phyloP scores from a whole-genome alignment of 1,284 basidiomycete species.

The Melampsora americana region DNA sequence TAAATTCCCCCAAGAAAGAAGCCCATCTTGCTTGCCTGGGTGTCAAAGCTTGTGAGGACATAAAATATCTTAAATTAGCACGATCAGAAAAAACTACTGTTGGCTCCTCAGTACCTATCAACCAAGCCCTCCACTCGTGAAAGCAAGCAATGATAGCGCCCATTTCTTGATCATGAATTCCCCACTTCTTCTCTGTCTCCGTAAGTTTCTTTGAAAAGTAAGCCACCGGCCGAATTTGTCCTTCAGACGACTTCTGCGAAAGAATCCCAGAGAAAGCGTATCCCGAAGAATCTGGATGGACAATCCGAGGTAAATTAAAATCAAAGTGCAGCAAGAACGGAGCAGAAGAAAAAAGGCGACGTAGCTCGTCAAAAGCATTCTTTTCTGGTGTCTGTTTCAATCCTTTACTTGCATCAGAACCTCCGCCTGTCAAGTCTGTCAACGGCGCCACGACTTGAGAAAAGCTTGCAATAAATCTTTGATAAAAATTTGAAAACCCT shows the following conservation, averaged over 20 bases:
- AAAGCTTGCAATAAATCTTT: slow-evolving; percentile 17
- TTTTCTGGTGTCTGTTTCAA: slow-evolving; percentile 10
- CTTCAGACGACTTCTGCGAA: no score
- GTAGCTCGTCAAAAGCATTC: slow-evolving; percentile 9
- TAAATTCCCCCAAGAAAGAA: no score
- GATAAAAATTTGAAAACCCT: no score
- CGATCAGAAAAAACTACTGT: slow-evolving; percentile 2
- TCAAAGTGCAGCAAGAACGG: no score
- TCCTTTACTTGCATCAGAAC: background rate
- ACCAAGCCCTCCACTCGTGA: background rate
- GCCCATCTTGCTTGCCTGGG: no score
- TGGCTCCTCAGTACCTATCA: background rate
- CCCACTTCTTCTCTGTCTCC: slow-evolving; percentile 15
- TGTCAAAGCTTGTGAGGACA: no score
- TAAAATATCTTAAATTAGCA: no score
- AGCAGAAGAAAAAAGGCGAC: background rate
- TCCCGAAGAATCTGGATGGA: no score
- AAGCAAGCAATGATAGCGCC: background rate
- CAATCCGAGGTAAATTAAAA: no score
- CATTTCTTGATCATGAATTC: background rate
- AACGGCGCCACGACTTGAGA: slow-evolving; percentile 1
- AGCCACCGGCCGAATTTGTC: no score
- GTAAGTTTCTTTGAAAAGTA: no score
- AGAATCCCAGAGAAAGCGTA: no score
- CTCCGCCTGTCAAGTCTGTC: slow-evolving; percentile 5